Percentiles rank a stretch among this genome's conserved stretches.
Evolutionary conservation across 2,329 filamentous ascomycete species (phyloP).

Genomic region (Botrytis fragariae): DNA sequence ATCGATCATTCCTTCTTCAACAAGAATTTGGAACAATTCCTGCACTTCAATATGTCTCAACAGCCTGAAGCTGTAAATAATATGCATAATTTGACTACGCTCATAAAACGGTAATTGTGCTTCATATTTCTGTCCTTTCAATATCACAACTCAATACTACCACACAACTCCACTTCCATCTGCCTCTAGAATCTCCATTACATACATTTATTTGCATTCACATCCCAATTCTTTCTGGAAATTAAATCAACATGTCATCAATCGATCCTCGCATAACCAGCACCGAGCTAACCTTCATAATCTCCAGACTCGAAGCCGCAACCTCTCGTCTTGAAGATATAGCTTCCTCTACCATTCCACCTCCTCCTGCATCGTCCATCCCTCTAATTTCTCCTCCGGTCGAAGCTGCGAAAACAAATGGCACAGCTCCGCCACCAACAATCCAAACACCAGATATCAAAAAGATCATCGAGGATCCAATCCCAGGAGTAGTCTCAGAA

Average conservation of each 20-base stretch:
- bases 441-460: neutral
- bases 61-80: conserved; percentile 58
- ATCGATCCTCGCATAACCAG: conserved; percentile 31
- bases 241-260: conserved; percentile 29
- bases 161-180: neutral
- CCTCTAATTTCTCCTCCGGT: conserved; percentile 28
- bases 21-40: conserved; percentile 18
- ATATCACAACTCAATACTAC: neutral
- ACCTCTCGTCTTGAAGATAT: conserved; percentile 97
- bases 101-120: conserved; percentile 86
- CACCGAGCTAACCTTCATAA: conserved; percentile 35
- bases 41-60: conserved; percentile 48
- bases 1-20: conserved; percentile 3
- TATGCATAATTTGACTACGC: conserved; percentile 94
- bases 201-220: conserved; percentile 4
- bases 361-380: conserved; percentile 40
- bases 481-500: conserved; percentile 79
- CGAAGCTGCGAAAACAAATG: conserved; percentile 46
- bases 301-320: conserved; percentile 85
- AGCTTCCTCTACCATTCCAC: conserved; percentile 69
- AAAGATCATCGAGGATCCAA: conserved; percentile 47
- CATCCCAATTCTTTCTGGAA: conserved; percentile 2
- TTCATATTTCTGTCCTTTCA: conserved; percentile 21
- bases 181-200: neutral
- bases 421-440: conserved; percentile 37